Conservation (phyloP, 2,329 filamentous ascomycete species). For the Penicillium vulpinum region DNA sequence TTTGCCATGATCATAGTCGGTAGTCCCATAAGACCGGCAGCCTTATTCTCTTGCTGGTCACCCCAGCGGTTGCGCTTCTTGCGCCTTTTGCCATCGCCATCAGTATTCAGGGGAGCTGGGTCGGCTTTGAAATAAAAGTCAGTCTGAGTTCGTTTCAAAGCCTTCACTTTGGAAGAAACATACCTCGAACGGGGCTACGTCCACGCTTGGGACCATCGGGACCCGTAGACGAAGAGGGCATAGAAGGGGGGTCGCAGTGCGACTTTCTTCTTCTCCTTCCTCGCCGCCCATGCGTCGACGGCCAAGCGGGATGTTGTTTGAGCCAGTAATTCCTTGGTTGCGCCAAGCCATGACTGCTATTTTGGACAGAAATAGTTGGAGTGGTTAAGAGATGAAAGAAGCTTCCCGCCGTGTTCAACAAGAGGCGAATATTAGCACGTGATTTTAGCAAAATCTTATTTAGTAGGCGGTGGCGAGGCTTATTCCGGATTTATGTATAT, state of each 20-base stretch:
- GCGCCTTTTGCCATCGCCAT: constrained; percentile 75
- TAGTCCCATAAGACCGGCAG: constrained; percentile 93
- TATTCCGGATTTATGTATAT: neutral
- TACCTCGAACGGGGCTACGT: constrained; percentile 83
- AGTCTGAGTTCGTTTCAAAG: constrained; percentile 19
- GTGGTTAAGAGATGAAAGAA: constrained; percentile 13
- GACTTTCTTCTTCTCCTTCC: constrained; percentile 52
- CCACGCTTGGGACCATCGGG: constrained; percentile 70
- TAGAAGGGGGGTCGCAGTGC: constrained; percentile 48
- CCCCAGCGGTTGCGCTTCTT: constrained; percentile 99
- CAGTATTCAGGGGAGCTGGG: constrained; percentile 51
- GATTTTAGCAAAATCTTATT: neutral
- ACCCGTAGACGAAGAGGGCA: constrained; percentile 30
- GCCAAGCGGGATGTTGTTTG: constrained; percentile 95
- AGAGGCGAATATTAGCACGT: neutral
- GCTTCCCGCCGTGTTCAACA: neutral
- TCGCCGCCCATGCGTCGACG: constrained; percentile 76
- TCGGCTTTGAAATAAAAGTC: constrained; percentile 32
- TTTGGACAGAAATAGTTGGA: constrained; percentile 12
- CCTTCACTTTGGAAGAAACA: constrained; percentile 33
- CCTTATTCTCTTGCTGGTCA: constrained; percentile 96
- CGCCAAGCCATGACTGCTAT: constrained; percentile 60
- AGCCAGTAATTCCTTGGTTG: constrained; percentile 84
- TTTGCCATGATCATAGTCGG: constrained; percentile 94
- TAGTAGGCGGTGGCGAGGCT: neutral